Conservation (phyloP, 495 filamentous ascomycete species). For the Penicillium pancosmium region DNA sequence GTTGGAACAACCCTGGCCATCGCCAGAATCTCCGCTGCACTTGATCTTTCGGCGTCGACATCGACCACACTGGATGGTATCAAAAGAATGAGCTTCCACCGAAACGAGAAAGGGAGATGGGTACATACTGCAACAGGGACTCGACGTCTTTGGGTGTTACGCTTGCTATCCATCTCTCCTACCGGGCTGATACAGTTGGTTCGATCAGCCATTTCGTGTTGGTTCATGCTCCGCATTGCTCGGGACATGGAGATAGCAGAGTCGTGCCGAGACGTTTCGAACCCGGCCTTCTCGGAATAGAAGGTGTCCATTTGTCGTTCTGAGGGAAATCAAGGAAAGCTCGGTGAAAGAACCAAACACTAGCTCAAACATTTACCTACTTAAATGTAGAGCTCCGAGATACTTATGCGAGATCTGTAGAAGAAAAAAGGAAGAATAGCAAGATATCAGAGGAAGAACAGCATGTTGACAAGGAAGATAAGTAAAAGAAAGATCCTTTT, state of each 20-base stretch:
- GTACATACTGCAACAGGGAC: slow-evolving; percentile 71
- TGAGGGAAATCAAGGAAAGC: neutral
- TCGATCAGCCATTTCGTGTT: slow-evolving; percentile 31
- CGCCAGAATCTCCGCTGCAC: slow-evolving; percentile 84
- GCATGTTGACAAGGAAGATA: slow-evolving; percentile 11
- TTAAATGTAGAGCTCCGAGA: neutral
- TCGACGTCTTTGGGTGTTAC: slow-evolving; percentile 46
- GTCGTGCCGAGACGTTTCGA: slow-evolving; percentile 25
- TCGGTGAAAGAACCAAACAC: neutral
- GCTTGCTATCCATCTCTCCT: slow-evolving; percentile 37
- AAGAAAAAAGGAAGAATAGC: neutral
- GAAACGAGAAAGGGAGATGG: slow-evolving; percentile 58
- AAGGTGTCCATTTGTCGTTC: slow-evolving; percentile 34
- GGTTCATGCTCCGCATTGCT: slow-evolving; percentile 27
- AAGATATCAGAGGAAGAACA: neutral
- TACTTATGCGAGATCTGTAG: neutral
- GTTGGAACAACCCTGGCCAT: slow-evolving; percentile 77
- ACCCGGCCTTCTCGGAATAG: slow-evolving; percentile 33
- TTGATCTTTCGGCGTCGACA: slow-evolving; percentile 96
- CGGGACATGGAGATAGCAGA: slow-evolving; percentile 31
- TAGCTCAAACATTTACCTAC: neutral
- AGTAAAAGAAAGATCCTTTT: slow-evolving; percentile 21
- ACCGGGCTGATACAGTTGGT: slow-evolving; percentile 24
- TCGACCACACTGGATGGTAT: slow-evolving; percentile 70
- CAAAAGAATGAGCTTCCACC: slow-evolving; percentile 45